These are phyloP conservation scores for Cercospora berteroae DNA, from an alignment of 2,329 filamentous ascomycete genomes.

Conservation along the genomic window DNA sequence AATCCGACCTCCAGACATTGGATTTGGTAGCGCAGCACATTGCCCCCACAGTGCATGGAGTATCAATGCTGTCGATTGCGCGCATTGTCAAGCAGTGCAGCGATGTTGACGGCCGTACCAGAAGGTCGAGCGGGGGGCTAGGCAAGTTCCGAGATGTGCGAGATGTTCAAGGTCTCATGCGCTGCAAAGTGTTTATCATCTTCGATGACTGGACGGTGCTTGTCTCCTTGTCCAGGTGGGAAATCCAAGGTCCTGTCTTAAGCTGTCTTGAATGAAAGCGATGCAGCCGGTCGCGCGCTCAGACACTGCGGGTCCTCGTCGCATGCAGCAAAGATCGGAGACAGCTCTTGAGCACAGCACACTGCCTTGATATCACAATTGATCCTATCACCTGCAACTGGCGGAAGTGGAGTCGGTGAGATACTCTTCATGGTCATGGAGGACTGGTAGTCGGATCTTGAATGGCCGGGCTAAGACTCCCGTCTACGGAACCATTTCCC, in stretches of 20 bases:
- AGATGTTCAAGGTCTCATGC: not conserved
- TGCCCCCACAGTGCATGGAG: not conserved
- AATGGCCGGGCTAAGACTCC: constrained; percentile 21
- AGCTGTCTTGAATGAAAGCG: not conserved
- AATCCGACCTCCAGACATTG: not conserved
- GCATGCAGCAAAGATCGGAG: not conserved
- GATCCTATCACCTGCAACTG: not conserved
- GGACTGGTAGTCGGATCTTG: constrained; percentile 28
- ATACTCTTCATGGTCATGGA: constrained; percentile 5
- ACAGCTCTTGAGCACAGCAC: not conserved
- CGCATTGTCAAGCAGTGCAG: not conserved
- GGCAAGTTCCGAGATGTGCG: not conserved
- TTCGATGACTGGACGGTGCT: not conserved
- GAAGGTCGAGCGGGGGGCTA: not conserved
- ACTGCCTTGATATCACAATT: not conserved
- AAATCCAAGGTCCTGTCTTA: not conserved
- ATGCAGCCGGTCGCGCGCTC: not conserved
- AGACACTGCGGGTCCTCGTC: not conserved
- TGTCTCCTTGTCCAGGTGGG: not conserved
- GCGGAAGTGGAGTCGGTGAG: not conserved
- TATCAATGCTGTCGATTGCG: not conserved
- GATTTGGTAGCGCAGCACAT: not conserved
- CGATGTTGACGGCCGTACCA: not conserved
- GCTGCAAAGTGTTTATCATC: not conserved
- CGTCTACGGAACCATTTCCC: constrained; percentile 22